These are phyloP conservation scores for Coccomyxa sp. DNA, from an alignment of 139 green algal genomes.

Conservation along the genomic window DNA sequence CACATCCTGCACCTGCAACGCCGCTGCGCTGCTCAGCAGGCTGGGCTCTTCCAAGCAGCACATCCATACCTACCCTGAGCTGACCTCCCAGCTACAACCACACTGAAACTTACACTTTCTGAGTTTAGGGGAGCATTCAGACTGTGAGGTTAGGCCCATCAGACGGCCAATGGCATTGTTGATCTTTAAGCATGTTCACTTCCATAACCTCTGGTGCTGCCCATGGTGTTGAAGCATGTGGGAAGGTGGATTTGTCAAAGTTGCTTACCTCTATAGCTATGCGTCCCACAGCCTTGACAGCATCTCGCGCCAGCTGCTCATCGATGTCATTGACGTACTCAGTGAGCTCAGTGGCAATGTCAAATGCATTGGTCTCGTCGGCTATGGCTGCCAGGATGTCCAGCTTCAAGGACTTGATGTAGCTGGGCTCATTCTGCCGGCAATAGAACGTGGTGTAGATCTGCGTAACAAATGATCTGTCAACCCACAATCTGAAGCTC, in stretches of 20 bases:
- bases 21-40: too few species aligned
- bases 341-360: slow-evolving; percentile 88
- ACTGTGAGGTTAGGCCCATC: too few species aligned
- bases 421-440: slow-evolving; percentile 84
- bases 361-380: slow-evolving; percentile 80
- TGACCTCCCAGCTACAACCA: background rate
- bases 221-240: too few species aligned
- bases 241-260: background rate
- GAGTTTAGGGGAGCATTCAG: background rate
- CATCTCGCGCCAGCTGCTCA: slow-evolving; percentile 64
- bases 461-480: slow-evolving; percentile 11
- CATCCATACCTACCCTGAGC: background rate
- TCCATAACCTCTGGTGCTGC: too few species aligned
- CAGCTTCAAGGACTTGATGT: slow-evolving; percentile 94
- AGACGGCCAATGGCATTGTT: too few species aligned
- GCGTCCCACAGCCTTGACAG: slow-evolving; percentile 56
- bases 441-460: slow-evolving; percentile 90
- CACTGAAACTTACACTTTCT: too few species aligned
- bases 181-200: too few species aligned
- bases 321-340: slow-evolving; percentile 73
- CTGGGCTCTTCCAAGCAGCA: background rate
- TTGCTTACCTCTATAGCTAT: slow-evolving; percentile 58
- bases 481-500: background rate
- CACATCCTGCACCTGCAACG: slow-evolving; percentile 66
- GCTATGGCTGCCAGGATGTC: slow-evolving; percentile 84